A percentile compares a stretch with the other conserved stretches of the same genome.
phyloP scores from a whole-genome alignment of 1,284 basidiomycete genomes.

The Pseudozyma thailandica region DNA sequence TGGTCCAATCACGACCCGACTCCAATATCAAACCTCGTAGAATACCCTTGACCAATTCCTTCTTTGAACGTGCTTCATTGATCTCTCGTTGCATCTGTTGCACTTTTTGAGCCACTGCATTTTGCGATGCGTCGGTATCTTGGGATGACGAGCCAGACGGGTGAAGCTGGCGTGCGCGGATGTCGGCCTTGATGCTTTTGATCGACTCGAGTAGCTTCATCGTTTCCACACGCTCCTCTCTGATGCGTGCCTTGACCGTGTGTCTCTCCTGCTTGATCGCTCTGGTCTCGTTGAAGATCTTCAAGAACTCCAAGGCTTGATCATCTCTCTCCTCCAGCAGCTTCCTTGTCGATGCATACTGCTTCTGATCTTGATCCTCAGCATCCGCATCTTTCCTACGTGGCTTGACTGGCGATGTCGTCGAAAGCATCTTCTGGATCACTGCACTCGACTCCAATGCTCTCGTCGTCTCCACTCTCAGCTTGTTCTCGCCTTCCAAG shows the following conservation, averaged over 20 bases:
- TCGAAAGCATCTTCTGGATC: slow-evolving; percentile 34
- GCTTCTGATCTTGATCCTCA: slow-evolving; percentile 1
- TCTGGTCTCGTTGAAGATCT: slow-evolving; percentile 28
- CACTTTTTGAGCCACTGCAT: slow-evolving; percentile 29
- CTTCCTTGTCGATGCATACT: slow-evolving; percentile 37
- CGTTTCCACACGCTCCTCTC: slow-evolving; percentile 35
- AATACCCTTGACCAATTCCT: slow-evolving; percentile 51
- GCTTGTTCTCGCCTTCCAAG: slow-evolving; percentile 22
- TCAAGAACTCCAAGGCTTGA: slow-evolving; percentile 43
- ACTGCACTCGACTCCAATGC: slow-evolving; percentile 33
- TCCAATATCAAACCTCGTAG: slow-evolving; percentile 47
- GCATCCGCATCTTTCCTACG: slow-evolving; percentile 3
- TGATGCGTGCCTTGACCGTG: slow-evolving; percentile 22
- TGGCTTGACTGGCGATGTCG: slow-evolving; percentile 12
- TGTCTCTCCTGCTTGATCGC: slow-evolving; percentile 28
- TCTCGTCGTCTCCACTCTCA: slow-evolving; percentile 29
- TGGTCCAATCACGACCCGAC: slow-evolving; percentile 49
- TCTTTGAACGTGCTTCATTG: slow-evolving; percentile 43
- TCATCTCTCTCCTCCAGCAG: slow-evolving; percentile 44
- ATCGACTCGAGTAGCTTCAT: slow-evolving; percentile 31
- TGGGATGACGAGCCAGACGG: slow-evolving; percentile 9
- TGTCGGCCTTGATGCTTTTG: slow-evolving; percentile 41
- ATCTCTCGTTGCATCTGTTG: slow-evolving; percentile 41
- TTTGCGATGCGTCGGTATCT: slow-evolving; percentile 31
- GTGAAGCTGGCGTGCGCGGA: slow-evolving; percentile 31